phyloP scores from a whole-genome alignment of 768 basidiomycete species.

The Hypholoma sublateritium region DNA sequence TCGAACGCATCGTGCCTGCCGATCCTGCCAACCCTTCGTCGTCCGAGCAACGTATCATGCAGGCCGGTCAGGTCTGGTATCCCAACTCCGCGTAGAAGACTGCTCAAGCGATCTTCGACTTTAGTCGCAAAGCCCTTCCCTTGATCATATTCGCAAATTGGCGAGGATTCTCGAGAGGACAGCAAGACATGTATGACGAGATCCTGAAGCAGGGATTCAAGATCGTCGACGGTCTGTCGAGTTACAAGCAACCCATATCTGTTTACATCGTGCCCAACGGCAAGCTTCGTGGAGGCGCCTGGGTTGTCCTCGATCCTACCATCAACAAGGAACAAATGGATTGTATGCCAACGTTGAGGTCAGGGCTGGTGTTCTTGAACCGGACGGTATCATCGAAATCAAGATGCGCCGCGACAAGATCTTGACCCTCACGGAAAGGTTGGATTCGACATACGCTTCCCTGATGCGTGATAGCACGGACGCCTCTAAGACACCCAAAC shows the following conservation, averaged over 20 bases:
- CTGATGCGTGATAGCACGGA: constrained; percentile 84
- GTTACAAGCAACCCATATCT: constrained; percentile 96
- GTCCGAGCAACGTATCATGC: constrained; percentile 97
- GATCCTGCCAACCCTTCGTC: constrained; percentile 97
- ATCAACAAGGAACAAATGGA: constrained; percentile 97
- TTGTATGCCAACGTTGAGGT: constrained; percentile 98
- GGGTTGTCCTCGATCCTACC: constrained; percentile 98
- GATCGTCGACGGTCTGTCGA: constrained; percentile 97
- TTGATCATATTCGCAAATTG: constrained; percentile 99
- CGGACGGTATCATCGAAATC: constrained; percentile 97
- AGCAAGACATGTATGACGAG: constrained; percentile 99
- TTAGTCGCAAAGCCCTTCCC: constrained; percentile 94
- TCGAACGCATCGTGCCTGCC: constrained; percentile 94
- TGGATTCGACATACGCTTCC: constrained; percentile 79
- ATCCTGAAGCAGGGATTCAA: constrained; percentile 96
- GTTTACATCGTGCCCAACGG: constrained; percentile 99
- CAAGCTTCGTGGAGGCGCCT: constrained; percentile 97
- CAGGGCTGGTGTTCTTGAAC: constrained; percentile 94
- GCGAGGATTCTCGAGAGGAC: constrained; percentile 99
- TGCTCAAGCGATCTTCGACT: constrained; percentile 98
- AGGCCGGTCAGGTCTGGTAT: constrained; percentile 99
- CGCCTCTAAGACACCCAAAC: constrained; percentile 65
- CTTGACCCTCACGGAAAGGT: constrained; percentile 85
- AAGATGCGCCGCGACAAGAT: constrained; percentile 97
- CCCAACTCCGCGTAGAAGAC: constrained; percentile 99